Conservation (phyloP, 2,329 filamentous ascomycete species). For the Eutypella sp. region DNA sequence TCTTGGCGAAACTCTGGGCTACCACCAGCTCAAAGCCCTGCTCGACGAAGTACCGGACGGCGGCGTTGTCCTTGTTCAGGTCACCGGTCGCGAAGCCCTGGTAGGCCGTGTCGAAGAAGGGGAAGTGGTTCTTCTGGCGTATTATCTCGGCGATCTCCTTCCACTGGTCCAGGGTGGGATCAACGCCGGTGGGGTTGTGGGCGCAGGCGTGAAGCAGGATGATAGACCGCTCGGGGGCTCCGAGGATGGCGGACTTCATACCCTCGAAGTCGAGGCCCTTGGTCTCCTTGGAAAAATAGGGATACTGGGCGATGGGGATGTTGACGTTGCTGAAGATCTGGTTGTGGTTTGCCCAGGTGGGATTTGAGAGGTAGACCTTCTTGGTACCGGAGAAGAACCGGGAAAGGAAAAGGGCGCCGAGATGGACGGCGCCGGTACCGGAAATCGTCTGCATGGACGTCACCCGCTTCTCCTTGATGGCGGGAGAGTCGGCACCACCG, state of each 20-base stretch:
- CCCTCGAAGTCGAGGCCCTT: constrained; percentile 89
- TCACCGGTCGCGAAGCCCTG: constrained; percentile 96
- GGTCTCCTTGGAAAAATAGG: constrained; percentile 86
- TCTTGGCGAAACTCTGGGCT: constrained; percentile 95
- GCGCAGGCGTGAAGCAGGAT: constrained; percentile 93
- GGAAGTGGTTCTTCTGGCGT: constrained; percentile 77
- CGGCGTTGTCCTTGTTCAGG: constrained; percentile 77
- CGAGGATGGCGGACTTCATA: constrained; percentile 67
- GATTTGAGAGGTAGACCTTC: constrained; percentile 84
- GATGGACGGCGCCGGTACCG: constrained; percentile 89
- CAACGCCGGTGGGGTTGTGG: constrained; percentile 96
- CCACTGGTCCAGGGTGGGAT: constrained; percentile 93
- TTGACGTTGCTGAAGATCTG: constrained; percentile 95
- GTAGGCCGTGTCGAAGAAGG: constrained; percentile 98
- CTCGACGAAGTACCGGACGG: constrained; percentile 91
- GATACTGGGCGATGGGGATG: constrained; percentile 75
- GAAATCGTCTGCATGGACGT: constrained; percentile 91
- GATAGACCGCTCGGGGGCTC: constrained; percentile 74
- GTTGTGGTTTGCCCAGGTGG: constrained; percentile 98
- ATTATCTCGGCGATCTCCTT: constrained; percentile 78
- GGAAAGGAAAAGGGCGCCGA: constrained; percentile 88
- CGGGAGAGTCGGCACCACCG: constrained; percentile 67
- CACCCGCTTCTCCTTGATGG: constrained; percentile 75
- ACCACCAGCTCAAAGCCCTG: constrained; percentile 86
- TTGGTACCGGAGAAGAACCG: constrained; percentile 79